A percentile compares a stretch with the other conserved stretches of the same genome.
These are phyloP conservation scores for Drechmeria coniospora DNA, from an alignment of 2,329 filamentous ascomycete genomes.

Conservation along the genomic window DNA sequence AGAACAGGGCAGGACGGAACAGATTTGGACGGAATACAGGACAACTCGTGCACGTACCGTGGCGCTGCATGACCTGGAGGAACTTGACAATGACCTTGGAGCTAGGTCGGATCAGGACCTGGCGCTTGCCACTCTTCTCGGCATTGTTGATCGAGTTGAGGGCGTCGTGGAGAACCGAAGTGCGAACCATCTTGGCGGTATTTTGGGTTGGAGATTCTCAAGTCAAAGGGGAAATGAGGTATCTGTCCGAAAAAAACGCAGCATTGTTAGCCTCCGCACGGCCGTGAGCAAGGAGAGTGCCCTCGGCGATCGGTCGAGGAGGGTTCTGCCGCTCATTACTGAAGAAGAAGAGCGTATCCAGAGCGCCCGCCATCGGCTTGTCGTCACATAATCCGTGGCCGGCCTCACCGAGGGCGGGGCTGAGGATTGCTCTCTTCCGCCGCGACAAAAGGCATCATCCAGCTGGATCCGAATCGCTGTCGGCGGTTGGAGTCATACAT, in stretches of 20 bases:
- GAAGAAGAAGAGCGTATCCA: slow-evolving; percentile 49
- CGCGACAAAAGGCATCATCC: slow-evolving; percentile 33
- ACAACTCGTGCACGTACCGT: slow-evolving; percentile 69
- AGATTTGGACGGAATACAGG: slow-evolving; percentile 1
- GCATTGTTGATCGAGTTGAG: slow-evolving; percentile 99
- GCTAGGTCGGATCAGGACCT: slow-evolving; percentile 92
- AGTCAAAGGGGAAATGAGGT: slow-evolving; percentile 52
- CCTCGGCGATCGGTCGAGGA: slow-evolving; percentile 38
- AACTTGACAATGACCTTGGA: slow-evolving; percentile 99
- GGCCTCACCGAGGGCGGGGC: slow-evolving; percentile 11
- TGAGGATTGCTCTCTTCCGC: slow-evolving; percentile 47
- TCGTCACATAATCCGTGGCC: neutral
- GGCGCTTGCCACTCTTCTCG: slow-evolving; percentile 99
- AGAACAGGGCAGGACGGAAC: neutral
- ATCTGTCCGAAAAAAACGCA: slow-evolving; percentile 31
- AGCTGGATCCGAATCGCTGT: slow-evolving; percentile 18
- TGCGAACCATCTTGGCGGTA: slow-evolving; percentile 92
- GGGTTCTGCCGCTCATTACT: slow-evolving; percentile 58
- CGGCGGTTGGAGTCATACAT: slow-evolving; percentile 20
- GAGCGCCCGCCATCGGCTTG: slow-evolving; percentile 5
- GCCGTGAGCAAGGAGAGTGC: slow-evolving; percentile 55
- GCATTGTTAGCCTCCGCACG: slow-evolving; percentile 47
- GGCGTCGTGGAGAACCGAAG: slow-evolving; percentile 98
- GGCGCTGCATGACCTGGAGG: slow-evolving; percentile 97
- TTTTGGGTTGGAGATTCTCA: slow-evolving; percentile 57